Evolutionary conservation across 805 yeast genomes (phyloP).

Genomic region (Lachancea waltii): DNA sequence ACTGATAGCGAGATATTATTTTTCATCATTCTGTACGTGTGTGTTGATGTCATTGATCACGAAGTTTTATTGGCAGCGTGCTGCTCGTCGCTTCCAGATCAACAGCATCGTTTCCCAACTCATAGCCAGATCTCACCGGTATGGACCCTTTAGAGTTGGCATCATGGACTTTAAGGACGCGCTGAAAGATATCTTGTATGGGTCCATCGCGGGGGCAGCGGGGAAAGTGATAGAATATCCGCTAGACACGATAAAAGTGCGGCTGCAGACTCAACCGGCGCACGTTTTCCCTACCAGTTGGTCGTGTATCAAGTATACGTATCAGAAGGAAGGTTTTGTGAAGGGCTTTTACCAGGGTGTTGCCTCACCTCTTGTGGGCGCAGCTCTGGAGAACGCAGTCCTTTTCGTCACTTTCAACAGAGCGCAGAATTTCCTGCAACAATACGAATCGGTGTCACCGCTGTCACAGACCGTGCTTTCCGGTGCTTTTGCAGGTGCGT

Average conservation of each 20-base stretch:
- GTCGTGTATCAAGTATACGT: constrained; percentile 59
- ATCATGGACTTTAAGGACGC: constrained; percentile 19
- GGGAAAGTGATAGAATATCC: constrained; percentile 89
- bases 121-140: too few species aligned
- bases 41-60: background rate
- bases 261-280: constrained; percentile 72
- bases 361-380: constrained; percentile 78
- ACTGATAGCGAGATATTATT: too few species aligned
- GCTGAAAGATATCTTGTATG: constrained; percentile 32
- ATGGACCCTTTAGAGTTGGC: background rate
- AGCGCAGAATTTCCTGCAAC: constrained; percentile 34
- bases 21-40: too few species aligned
- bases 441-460: constrained; percentile 28
- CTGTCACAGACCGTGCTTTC: constrained; percentile 46
- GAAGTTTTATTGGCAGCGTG: background rate
- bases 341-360: constrained; percentile 74
- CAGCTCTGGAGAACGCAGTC: constrained; percentile 82
- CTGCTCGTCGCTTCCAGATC: too few species aligned
- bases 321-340: constrained; percentile 58
- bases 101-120: too few species aligned
- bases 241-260: constrained; percentile 85
- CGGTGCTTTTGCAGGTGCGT: constrained; percentile 79
- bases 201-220: constrained; percentile 60
- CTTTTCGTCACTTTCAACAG: constrained; percentile 61
- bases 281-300: constrained; percentile 50